These are phyloP conservation scores for Russula compacta DNA, from an alignment of 768 basidiomycete genomes.

Conservation along the genomic window DNA sequence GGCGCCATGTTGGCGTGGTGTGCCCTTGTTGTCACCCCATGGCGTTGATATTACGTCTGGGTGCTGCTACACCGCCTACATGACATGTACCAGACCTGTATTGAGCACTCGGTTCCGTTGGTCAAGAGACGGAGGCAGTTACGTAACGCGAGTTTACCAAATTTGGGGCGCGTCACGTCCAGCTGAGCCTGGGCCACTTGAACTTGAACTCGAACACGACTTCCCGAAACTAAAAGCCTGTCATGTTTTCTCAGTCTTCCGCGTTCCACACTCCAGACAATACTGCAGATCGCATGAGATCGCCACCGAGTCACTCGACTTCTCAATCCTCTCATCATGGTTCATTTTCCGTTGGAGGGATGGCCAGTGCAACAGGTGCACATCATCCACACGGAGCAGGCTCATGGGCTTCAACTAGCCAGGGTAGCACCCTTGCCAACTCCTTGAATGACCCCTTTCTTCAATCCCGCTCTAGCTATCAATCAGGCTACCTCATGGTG, in stretches of 20 bases:
- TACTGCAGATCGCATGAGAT: conserved; percentile 6
- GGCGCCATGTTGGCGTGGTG: too few relatives aligned
- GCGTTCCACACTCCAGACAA: conserved; percentile 9
- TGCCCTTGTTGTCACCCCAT: too few relatives aligned
- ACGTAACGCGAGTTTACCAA: not conserved
- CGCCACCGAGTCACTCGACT: not conserved
- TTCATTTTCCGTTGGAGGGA: conserved; percentile 50
- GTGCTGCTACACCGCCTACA: too few relatives aligned
- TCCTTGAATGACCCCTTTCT: conserved; percentile 59
- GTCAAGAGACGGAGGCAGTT: not conserved
- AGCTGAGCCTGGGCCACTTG: too few relatives aligned
- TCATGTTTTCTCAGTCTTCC: conserved; percentile 15
- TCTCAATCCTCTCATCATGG: conserved; percentile 25
- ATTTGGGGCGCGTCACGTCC: not conserved
- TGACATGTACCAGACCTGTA: too few relatives aligned
- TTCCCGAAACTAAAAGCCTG: not conserved
- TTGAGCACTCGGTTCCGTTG: too few relatives aligned
- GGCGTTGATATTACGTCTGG: too few relatives aligned
- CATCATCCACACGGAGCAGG: conserved; percentile 41
- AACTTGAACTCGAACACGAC: not conserved
- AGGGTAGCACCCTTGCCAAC: conserved; percentile 35
- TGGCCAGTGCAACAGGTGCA: conserved; percentile 40
- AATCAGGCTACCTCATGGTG: conserved; percentile 76
- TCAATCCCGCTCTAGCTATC: conserved; percentile 69
- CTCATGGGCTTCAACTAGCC: conserved; percentile 44